Percentiles rank a stretch among this genome's conserved stretches.
Evolutionary conservation across 2,329 filamentous ascomycete species (phyloP).

Genomic region (Penicillium sp.): DNA sequence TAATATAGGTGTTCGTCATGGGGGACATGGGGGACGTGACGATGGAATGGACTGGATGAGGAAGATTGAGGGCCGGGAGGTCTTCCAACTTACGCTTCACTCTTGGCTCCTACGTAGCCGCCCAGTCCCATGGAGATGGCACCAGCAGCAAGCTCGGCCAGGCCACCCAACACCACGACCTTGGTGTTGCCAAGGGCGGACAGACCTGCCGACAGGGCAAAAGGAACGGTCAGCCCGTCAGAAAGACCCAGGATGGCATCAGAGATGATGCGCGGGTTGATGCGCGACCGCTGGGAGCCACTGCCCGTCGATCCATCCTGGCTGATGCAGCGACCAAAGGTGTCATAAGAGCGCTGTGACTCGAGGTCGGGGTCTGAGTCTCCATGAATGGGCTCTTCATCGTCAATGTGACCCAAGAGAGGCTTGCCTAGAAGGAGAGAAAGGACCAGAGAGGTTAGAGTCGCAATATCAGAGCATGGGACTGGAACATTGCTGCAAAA

Average conservation of each 20-base stretch:
- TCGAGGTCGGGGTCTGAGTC: constrained; percentile 28
- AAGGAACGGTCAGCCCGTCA: constrained; percentile 73
- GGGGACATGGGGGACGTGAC: neutral
- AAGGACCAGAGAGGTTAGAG: no score
- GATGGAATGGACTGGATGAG: no score
- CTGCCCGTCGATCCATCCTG: constrained; percentile 19
- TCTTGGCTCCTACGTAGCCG: constrained; percentile 59
- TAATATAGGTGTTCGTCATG: no score
- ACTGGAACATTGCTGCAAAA: neutral
- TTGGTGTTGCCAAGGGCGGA: constrained; percentile 55
- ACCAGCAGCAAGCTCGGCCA: constrained; percentile 71
- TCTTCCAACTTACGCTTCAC: constrained; percentile 42
- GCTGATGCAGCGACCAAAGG: constrained; percentile 25
- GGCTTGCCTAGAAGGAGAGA: constrained; percentile 24
- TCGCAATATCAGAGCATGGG: no score
- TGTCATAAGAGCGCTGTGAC: constrained; percentile 32
- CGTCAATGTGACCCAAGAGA: constrained; percentile 23
- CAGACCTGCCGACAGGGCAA: constrained; percentile 69
- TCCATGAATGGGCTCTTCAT: constrained; percentile 18
- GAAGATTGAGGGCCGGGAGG: no score
- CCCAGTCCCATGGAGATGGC: constrained; percentile 73
- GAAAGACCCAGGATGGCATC: constrained; percentile 69
- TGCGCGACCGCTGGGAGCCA: constrained; percentile 26
- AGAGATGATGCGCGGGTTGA: constrained; percentile 43
- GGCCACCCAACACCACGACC: constrained; percentile 63